These are phyloP conservation scores for Tulasnella sp. DNA, from an alignment of 768 basidiomycete species.

Conservation along the genomic window DNA sequence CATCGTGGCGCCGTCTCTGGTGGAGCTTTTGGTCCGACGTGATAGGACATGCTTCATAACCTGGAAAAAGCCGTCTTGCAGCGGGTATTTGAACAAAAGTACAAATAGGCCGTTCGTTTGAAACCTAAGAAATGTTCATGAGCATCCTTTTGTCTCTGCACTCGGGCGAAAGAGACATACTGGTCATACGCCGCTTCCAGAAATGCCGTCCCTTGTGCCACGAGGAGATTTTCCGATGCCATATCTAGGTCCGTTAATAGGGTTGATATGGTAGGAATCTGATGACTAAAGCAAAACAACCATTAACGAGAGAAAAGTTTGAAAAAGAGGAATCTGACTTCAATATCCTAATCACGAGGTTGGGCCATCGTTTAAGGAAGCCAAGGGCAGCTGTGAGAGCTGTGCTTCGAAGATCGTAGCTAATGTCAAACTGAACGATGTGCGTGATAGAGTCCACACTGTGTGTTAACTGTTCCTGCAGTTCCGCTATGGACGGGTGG, in stretches of 20 bases:
- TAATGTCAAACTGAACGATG: slow-evolving; percentile 41
- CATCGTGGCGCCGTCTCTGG: slow-evolving; percentile 30
- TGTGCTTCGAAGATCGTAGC: slow-evolving; percentile 57
- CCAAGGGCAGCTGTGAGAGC: slow-evolving; percentile 49
- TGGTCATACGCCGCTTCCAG: slow-evolving; percentile 40
- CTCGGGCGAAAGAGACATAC: slow-evolving; percentile 27
- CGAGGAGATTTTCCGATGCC: slow-evolving; percentile 46
- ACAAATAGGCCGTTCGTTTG: slow-evolving; percentile 44
- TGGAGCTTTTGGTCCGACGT: not conserved
- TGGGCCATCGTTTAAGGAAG: slow-evolving; percentile 50
- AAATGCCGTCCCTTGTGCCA: slow-evolving; percentile 45
- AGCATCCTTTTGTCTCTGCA: not conserved
- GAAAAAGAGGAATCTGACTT: slow-evolving; percentile 32
- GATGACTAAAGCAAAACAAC: slow-evolving; percentile 31
- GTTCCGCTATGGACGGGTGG: slow-evolving; percentile 38
- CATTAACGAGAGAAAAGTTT: not conserved
- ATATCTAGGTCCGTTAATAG: slow-evolving; percentile 39
- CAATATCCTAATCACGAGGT: slow-evolving; percentile 41
- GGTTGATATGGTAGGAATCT: slow-evolving; percentile 40
- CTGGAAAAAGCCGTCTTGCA: not conserved
- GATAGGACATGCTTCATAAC: slow-evolving; percentile 10
- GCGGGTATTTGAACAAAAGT: slow-evolving; percentile 39
- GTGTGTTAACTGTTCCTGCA: slow-evolving; percentile 41
- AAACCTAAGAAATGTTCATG: slow-evolving; percentile 33
- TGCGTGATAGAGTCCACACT: slow-evolving; percentile 44